These are phyloP conservation scores for Saccharomycopsis schoenii DNA, from an alignment of 805 yeast species.

Conservation along the genomic window DNA sequence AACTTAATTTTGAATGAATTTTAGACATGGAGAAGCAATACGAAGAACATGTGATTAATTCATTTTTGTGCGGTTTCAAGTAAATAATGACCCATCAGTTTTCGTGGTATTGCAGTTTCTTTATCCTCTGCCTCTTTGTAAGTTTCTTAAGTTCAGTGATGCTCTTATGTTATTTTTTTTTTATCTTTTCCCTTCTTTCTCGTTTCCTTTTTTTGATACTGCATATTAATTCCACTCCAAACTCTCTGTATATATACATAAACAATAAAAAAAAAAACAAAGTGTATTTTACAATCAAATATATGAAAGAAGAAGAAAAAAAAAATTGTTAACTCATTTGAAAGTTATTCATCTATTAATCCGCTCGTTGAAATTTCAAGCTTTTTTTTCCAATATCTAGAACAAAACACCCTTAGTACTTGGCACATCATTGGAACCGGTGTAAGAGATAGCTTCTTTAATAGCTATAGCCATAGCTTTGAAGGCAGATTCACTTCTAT, in stretches of 20 bases:
- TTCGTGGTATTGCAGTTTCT: not conserved
- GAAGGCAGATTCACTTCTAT: slow-evolving; percentile 91
- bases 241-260: slow-evolving; percentile 2
- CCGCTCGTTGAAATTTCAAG: not conserved
- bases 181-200: not conserved
- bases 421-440: slow-evolving; percentile 87
- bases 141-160: not conserved
- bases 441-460: slow-evolving; percentile 70
- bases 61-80: too few species aligned
- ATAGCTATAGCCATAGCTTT: slow-evolving; percentile 93
- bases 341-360: not conserved
- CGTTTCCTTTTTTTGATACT: not conserved
- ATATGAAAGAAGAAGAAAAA: not conserved
- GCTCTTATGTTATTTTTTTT: not conserved
- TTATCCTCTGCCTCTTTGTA: not conserved
- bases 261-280: not conserved
- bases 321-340: not conserved
- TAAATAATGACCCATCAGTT: too few species aligned
- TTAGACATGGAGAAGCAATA: not conserved
- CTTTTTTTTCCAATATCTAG: slow-evolving; percentile 22
- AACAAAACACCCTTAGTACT: slow-evolving; percentile 92
- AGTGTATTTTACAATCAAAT: not conserved
- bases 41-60: not conserved
- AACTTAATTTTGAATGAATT: slow-evolving; percentile 1
- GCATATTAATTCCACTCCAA: not conserved